Base-by-base conservation (phyloP, 164 flowering plant species). In the Pachysandra terminalis region DNA sequence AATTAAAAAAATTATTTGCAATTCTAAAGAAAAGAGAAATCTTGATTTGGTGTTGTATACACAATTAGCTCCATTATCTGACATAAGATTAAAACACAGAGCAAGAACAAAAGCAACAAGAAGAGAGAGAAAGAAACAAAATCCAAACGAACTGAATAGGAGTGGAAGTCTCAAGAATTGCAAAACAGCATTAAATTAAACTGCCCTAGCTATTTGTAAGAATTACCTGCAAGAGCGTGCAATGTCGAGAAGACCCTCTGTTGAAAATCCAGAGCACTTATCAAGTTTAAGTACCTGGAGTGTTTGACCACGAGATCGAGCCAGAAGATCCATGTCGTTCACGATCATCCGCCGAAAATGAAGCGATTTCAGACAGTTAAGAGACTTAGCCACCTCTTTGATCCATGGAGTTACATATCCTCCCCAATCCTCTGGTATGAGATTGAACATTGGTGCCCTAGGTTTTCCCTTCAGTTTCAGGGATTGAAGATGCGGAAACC, bases 381-480 rank as follows among this genome's bases (percentile, higher is more conserved):
- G 87, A 21, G 76, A 69, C 52, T 63, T 68, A 0, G 90, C 72
- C 10, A 90, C 83, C 74, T 82, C 94, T 0, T 59, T 68, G 7
- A 90, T 81, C 98, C 99, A 95, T 0, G 98, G 99, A 0, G 82
- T 81, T 1, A 80, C 97, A 25, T 80, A 90, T 19, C 99, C 98
- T 2, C 99, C 99, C 99, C 99, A 95, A 69, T 95, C 85, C 61
- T 92, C 95, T 0, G 94, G 97, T 54, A 95, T 90, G 74, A 95
- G 73, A 72, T 95, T 90, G 66, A 89, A 95, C 98, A 92, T 93
- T 19, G 99, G 87, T 12, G 97, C 98, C 70, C 99, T 79, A 3
- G 99, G 99, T 74, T 90, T 93, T 48, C 97, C 99, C 79, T 95
- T 95, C 71, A 95, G 71, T 74, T 83, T 89, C 75, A 94, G 67